Conservation (phyloP, 495 filamentous ascomycete genomes). For the Xylaria venustula region DNA sequence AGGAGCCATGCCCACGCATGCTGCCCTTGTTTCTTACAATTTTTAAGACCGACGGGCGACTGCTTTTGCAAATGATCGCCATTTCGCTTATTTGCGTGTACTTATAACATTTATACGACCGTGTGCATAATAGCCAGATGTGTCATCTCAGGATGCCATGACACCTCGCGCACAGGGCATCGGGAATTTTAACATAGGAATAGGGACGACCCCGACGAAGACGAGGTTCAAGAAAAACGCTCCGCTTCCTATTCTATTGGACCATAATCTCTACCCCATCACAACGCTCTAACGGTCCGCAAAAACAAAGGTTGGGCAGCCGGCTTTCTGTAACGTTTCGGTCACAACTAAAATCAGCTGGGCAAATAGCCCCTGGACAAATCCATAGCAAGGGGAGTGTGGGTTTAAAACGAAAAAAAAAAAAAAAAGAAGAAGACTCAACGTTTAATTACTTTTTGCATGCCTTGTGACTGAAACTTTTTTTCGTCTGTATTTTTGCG, state of each 20-base stretch:
- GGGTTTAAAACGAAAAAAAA: no score
- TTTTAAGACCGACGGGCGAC: background rate
- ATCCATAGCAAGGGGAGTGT: background rate
- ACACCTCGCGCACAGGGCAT: background rate
- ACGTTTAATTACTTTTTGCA: slow-evolving; percentile 1
- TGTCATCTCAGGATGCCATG: background rate
- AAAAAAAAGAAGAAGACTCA: background rate
- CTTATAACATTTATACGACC: slow-evolving; percentile 12
- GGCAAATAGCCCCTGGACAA: background rate
- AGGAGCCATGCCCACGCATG: background rate
- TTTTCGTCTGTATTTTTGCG: background rate
- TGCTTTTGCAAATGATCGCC: slow-evolving; percentile 16
- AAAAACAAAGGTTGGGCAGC: background rate
- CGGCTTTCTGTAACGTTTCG: background rate
- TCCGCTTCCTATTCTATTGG: background rate
- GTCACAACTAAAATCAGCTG: background rate
- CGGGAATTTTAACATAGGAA: background rate
- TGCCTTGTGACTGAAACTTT: background rate
- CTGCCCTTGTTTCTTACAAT: background rate
- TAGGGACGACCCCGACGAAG: background rate
- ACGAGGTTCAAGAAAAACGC: background rate
- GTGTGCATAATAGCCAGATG: slow-evolving; percentile 5
- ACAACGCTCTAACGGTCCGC: background rate
- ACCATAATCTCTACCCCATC: background rate
- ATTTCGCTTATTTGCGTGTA: slow-evolving; percentile 25